Evolutionary conservation across 1,139 yeast genomes (phyloP).

Genomic region (Geotrichum europaeum): DNA sequence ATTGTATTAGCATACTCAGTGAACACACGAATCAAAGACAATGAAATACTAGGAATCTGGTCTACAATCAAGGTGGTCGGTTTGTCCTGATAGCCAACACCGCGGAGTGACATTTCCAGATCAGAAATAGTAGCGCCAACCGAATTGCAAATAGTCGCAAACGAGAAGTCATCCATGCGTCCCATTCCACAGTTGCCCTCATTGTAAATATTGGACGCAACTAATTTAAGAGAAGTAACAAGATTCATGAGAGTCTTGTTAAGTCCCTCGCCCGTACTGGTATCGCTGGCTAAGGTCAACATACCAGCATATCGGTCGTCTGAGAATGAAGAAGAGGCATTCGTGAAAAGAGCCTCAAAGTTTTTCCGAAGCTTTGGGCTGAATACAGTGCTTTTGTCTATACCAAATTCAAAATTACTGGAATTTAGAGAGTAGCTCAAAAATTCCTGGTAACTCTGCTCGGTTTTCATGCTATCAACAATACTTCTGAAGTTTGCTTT

Average conservation of each 20-base stretch:
- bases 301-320: not conserved
- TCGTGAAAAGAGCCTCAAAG: not conserved
- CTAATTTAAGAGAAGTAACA: constrained; percentile 1
- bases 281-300: not conserved
- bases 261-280: not conserved
- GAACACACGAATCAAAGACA: constrained; percentile 54
- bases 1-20: constrained; percentile 27
- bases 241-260: not conserved
- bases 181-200: not conserved
- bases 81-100: constrained; percentile 38
- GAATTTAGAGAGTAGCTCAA: not conserved
- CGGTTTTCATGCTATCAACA: constrained; percentile 14
- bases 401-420: not conserved
- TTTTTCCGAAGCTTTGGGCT: not conserved
- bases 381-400: not conserved
- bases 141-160: constrained; percentile 1
- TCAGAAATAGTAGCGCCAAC: constrained; percentile 46
- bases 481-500: constrained; percentile 27
- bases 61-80: constrained; percentile 42
- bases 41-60: constrained; percentile 55
- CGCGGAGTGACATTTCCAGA: constrained; percentile 62
- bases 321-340: not conserved
- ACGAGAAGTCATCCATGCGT: constrained; percentile 2
- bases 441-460: constrained; percentile 8
- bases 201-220: constrained; percentile 3